These are phyloP conservation scores for Cyclanthera cordifolia DNA, from an alignment of 306 rosid genomes.

Conservation along the genomic window DNA sequence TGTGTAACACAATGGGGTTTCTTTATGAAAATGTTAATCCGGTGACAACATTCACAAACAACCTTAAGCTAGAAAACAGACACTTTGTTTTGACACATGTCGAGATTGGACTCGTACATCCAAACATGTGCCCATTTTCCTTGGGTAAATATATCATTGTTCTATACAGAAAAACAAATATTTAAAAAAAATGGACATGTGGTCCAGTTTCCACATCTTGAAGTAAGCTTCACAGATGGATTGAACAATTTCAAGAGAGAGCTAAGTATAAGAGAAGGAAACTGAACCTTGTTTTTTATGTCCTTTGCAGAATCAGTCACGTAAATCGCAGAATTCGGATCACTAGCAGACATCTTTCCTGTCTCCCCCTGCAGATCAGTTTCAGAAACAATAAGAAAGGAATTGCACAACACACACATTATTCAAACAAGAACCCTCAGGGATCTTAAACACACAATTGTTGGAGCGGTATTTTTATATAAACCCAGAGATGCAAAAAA, in stretches of 20 bases:
- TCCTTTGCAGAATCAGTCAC: constrained; percentile 87
- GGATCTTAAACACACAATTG: not conserved
- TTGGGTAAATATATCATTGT: not conserved
- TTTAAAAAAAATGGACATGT: not conserved
- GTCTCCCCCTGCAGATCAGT: constrained; percentile 65
- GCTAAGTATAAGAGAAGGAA: too few relatives aligned
- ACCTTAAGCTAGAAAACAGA: too few relatives aligned
- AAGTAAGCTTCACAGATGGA: not conserved
- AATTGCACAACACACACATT: not conserved
- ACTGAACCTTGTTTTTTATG: constrained; percentile 64
- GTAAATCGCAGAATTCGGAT: constrained; percentile 92
- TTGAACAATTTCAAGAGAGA: too few relatives aligned
- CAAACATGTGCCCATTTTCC: not conserved
- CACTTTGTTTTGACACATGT: too few relatives aligned
- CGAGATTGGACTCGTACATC: too few relatives aligned
- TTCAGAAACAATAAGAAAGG: not conserved
- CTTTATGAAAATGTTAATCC: too few relatives aligned
- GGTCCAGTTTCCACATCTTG: not conserved
- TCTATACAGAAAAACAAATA: not conserved
- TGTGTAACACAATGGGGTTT: too few relatives aligned
- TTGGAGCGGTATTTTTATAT: not conserved
- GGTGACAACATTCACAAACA: too few relatives aligned
- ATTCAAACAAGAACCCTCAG: not conserved
- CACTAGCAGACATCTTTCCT: constrained; percentile 97
- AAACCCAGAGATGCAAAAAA: not conserved